phyloP scores from a whole-genome alignment of 768 basidiomycete genomes.

The Suillus variegatus region DNA sequence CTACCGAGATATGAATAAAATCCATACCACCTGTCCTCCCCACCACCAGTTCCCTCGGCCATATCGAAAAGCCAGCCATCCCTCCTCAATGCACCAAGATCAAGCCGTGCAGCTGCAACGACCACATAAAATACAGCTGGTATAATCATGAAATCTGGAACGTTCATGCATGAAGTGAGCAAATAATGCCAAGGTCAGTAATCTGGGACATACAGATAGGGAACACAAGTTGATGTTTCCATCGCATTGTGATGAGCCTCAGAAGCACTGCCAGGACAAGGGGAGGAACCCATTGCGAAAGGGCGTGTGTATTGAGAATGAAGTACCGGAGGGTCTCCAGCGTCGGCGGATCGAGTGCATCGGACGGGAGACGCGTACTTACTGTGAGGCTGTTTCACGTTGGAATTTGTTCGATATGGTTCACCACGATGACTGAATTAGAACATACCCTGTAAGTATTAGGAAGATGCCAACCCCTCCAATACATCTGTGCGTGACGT shows the following conservation, averaged over 20 bases:
- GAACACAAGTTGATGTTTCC: conserved; percentile 88
- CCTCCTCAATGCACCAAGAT: conserved; percentile 59
- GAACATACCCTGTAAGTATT: conserved; percentile 79
- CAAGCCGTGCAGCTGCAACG: conserved; percentile 60
- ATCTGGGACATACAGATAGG: conserved; percentile 65
- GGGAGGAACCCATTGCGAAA: conserved; percentile 80
- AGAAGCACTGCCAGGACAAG: conserved; percentile 74
- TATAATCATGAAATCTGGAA: conserved; percentile 75
- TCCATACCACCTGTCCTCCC: conserved; percentile 66
- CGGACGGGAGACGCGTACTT: conserved; percentile 78
- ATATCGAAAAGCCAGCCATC: conserved; percentile 86
- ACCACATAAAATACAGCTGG: conserved; percentile 84
- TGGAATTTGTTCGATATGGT: not conserved
- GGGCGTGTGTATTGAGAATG: conserved; percentile 60
- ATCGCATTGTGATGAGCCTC: conserved; percentile 76
- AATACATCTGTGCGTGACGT: conserved; percentile 57
- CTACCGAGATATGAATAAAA: conserved; percentile 82
- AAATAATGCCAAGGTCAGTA: conserved; percentile 19
- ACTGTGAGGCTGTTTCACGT: conserved; percentile 66
- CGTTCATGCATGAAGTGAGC: not conserved
- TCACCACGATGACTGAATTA: not conserved
- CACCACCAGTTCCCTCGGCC: conserved; percentile 33
- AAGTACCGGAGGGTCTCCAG: conserved; percentile 67
- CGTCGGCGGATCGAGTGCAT: conserved; percentile 65
- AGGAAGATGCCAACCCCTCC: conserved; percentile 97